Conservation (phyloP, 2,329 filamentous ascomycete genomes). For the Phaeoacremonium minimum region DNA sequence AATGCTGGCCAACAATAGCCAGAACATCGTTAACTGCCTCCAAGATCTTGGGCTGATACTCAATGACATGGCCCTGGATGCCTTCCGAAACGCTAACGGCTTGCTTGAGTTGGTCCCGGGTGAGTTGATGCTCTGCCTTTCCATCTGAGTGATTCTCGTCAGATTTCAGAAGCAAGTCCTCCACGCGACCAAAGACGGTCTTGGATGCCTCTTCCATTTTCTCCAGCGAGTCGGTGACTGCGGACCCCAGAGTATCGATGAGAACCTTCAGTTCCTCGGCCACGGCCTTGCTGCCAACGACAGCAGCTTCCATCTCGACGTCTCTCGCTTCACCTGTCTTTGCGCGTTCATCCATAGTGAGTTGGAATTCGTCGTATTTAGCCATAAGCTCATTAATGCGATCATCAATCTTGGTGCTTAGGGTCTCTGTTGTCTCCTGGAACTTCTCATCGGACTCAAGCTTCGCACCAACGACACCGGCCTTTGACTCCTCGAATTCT, state of each 20-base stretch:
- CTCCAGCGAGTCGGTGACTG: conserved; percentile 77
- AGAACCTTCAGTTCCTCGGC: conserved; percentile 84
- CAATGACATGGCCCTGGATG: conserved; percentile 72
- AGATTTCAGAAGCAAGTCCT: conserved; percentile 70
- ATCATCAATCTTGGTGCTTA: conserved; percentile 56
- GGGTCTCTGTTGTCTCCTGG: conserved; percentile 48
- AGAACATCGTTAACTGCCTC: conserved; percentile 84
- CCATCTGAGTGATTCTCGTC: conserved; percentile 71
- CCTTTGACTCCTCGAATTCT: conserved; percentile 84
- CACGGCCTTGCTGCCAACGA: conserved; percentile 71
- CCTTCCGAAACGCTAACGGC: conserved; percentile 68
- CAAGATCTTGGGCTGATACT: conserved; percentile 85
- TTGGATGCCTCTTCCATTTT: conserved; percentile 85
- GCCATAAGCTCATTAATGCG: conserved; percentile 72
- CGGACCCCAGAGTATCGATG: conserved; percentile 78
- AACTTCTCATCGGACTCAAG: conserved; percentile 81
- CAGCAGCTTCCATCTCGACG: conserved; percentile 66
- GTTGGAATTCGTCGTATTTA: conserved; percentile 86
- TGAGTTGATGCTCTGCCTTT: conserved; percentile 77
- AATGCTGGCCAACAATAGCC: conserved; percentile 77
- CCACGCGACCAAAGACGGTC: conserved; percentile 78
- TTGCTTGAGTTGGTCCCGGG: conserved; percentile 75
- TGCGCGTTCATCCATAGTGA: conserved; percentile 67
- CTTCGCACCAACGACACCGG: conserved; percentile 74
- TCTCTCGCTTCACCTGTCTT: conserved; percentile 71